Evolutionary conservation across 2,329 filamentous ascomycete species (phyloP).

Genomic region (Eutypella sp.): DNA sequence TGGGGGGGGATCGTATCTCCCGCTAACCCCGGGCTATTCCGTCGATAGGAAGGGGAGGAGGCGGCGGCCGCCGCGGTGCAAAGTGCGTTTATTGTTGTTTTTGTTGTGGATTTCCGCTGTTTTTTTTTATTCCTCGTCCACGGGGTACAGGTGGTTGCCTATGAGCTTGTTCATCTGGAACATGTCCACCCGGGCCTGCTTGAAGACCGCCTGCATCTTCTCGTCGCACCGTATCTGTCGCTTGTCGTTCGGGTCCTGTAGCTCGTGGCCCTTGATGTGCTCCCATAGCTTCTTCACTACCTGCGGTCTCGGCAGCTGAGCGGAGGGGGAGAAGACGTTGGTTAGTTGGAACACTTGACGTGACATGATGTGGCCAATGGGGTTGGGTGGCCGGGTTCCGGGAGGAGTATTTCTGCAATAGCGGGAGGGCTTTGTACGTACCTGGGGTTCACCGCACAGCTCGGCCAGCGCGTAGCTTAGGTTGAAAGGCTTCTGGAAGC

Average conservation of each 20-base stretch:
- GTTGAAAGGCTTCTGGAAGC: constrained; percentile 84
- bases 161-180: constrained; percentile 99
- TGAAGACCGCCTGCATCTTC: constrained; percentile 86
- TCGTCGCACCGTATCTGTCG: constrained; percentile 93
- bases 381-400: too few species aligned
- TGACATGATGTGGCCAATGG: too few species aligned
- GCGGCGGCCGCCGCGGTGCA: too few species aligned
- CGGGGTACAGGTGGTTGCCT: constrained; percentile 80
- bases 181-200: constrained; percentile 89
- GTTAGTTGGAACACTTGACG: too few species aligned
- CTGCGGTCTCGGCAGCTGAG: constrained; percentile 85
- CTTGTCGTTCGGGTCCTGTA: constrained; percentile 89
- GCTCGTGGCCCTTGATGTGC: constrained; percentile 81
- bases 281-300: constrained; percentile 96
- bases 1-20: too few species aligned
- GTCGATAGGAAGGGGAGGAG: too few species aligned
- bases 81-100: too few species aligned
- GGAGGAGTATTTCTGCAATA: neutral
- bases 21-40: too few species aligned
- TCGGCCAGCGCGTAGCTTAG: constrained; percentile 66
- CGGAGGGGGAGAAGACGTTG: constrained; percentile 3
- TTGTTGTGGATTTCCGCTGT: too few species aligned
- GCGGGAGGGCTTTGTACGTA: constrained; percentile 32
- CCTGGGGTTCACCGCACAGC: constrained; percentile 64
- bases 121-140: constrained; percentile 56